phyloP scores from a whole-genome alignment of 2,329 filamentous ascomycete species.

The Leptographium radiaticola region DNA sequence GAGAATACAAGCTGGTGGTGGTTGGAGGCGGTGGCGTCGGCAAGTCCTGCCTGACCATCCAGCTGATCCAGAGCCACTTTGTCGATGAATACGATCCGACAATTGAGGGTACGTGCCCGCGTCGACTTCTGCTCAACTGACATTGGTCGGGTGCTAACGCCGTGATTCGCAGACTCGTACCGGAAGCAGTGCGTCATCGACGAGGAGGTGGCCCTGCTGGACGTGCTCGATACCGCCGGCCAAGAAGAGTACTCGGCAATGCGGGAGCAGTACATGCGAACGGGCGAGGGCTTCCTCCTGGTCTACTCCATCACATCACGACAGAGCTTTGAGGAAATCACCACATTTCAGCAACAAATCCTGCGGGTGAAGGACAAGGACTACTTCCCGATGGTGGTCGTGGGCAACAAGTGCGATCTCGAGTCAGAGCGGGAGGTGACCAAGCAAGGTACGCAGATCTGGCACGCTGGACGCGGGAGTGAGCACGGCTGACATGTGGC shows the following conservation, averaged over 20 bases:
- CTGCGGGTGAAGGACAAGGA: slow-evolving; percentile 98
- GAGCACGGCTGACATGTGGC: neutral
- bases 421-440: slow-evolving; percentile 85
- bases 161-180: slow-evolving; percentile 68
- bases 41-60: slow-evolving; percentile 98
- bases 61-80: slow-evolving; percentile 91
- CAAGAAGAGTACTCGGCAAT: slow-evolving; percentile 99
- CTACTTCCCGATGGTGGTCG: slow-evolving; percentile 98
- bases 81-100: slow-evolving; percentile 99
- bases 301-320: slow-evolving; percentile 97
- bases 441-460: slow-evolving; percentile 58
- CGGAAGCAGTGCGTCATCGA: slow-evolving; percentile 99
- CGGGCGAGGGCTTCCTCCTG: slow-evolving; percentile 91
- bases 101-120: slow-evolving; percentile 67
- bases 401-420: slow-evolving; percentile 98
- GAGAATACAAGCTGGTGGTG: slow-evolving; percentile 93
- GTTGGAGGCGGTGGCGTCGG: slow-evolving; percentile 96
- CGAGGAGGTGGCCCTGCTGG: slow-evolving; percentile 91
- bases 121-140: neutral
- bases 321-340: slow-evolving; percentile 96
- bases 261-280: slow-evolving; percentile 99
- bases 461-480: neutral
- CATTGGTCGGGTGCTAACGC: neutral
- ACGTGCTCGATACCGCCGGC: slow-evolving; percentile 94
- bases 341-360: slow-evolving; percentile 98